Percentiles rank a stretch among this genome's conserved stretches.
phyloP scores from a whole-genome alignment of 2,329 filamentous ascomycete genomes.

The Penicillium sp. region DNA sequence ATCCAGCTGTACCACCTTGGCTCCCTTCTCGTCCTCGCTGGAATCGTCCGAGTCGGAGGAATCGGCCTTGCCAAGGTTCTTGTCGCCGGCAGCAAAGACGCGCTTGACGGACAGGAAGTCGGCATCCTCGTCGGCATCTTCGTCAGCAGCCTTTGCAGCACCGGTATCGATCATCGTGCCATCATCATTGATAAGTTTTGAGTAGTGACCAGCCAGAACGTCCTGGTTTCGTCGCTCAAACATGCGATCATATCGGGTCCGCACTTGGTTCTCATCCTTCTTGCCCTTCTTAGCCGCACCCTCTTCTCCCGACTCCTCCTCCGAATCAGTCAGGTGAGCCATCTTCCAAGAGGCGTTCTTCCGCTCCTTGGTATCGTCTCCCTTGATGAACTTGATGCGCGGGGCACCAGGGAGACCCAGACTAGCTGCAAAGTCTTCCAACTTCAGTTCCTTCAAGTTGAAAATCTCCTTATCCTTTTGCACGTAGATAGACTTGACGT shows the following conservation, averaged over 20 bases:
- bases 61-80: conserved; percentile 47
- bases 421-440: conserved; percentile 84
- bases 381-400: conserved; percentile 89
- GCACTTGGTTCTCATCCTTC: conserved; percentile 65
- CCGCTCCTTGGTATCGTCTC: conserved; percentile 78
- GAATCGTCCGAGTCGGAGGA: conserved; percentile 43
- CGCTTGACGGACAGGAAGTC: conserved; percentile 90
- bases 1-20: conserved; percentile 53
- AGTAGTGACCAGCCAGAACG: conserved; percentile 90
- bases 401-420: conserved; percentile 88
- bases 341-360: conserved; percentile 81
- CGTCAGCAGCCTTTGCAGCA: conserved; percentile 39
- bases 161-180: conserved; percentile 43
- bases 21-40: conserved; percentile 38
- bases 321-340: conserved; percentile 60
- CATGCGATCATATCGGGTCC: conserved; percentile 97
- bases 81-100: conserved; percentile 71
- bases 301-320: conserved; percentile 53
- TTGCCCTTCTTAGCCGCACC: conserved; percentile 56
- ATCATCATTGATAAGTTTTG: conserved; percentile 73
- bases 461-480: conserved; percentile 94
- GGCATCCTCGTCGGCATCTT: conserved; percentile 66
- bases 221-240: conserved; percentile 97
- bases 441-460: conserved; percentile 75
- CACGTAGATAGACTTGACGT: conserved; percentile 79